Evolutionary conservation across 108 stramenopile genomes (phyloP), one percentile per base, ranked within the genome.

Genomic region (Pseudonitzschia multiseries): DNA sequence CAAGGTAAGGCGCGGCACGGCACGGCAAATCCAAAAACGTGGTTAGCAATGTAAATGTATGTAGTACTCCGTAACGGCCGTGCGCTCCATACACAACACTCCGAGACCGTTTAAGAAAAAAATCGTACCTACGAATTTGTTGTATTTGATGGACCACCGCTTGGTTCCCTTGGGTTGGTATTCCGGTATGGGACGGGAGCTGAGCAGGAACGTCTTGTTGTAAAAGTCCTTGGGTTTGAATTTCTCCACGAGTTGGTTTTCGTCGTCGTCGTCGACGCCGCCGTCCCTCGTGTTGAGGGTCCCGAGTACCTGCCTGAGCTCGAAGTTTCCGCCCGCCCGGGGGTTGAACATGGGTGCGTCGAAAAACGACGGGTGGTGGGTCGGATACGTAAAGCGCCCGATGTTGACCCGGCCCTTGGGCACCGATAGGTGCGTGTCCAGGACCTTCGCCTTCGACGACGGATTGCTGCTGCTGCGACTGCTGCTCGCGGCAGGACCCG

Each of bases 271-370:
- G n/a, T n/a, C n/a, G n/a, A n/a, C 86, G 24, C 81, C 83, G 17
- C 68, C 60, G 14, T 81, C 65, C 15, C 83, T 56, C 32, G 87
- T 77, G 73, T 88, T 89, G 22, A 83, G 73, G 26, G 78, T 75
- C 13, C 90, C 90, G 52, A 89, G 67, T 9, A 93, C 81, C 81
- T 93, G 93, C 53, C 76, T 72, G 53, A 93, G 76, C 59, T 83
- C 74, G 77, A 93, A 89, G 8, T 73, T 78, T 51, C 89, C 92
- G 28, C 69, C 85, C 20, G 64, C 44, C 52, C 56, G 71, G 26
- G 92, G 86, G 26, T 78, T 74, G 68, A 80, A 78, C 44, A 93
- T 93, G 43, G 90, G 93, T 29, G 83, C 80, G 26, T 93, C 93
- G 73, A 93, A 93, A 68, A 93, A 93, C 0, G 76, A 79, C 20